Percentiles rank a stretch among this genome's conserved stretches.
Evolutionary conservation across 257 asterid species (phyloP).

Genomic region (Nicotiana sylvestris): DNA sequence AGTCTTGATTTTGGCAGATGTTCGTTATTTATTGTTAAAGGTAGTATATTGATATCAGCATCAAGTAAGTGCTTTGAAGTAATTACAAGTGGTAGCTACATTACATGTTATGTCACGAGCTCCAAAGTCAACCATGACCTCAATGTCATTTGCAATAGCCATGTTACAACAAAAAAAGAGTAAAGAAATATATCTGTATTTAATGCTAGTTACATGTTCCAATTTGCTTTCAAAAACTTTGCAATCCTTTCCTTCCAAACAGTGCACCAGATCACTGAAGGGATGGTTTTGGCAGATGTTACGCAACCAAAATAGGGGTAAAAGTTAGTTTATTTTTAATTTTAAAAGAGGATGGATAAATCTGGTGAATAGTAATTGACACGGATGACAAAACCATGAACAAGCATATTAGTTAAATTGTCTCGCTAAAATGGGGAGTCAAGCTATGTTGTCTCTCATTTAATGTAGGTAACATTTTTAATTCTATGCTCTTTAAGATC

Average conservation of each 20-base stretch:
- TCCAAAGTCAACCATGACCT: too few species aligned
- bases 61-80: too few species aligned
- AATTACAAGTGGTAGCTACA: too few species aligned
- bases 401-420: neutral
- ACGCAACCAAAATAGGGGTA: neutral
- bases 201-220: too few species aligned
- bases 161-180: too few species aligned
- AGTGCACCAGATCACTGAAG: too few species aligned
- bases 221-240: too few species aligned
- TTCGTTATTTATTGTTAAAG: neutral
- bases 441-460: neutral
- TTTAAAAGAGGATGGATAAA: neutral
- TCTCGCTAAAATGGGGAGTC: neutral
- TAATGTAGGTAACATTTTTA: neutral
- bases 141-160: too few species aligned
- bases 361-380: neutral
- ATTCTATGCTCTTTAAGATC: neutral
- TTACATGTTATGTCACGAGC: too few species aligned
- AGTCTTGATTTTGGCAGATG: neutral
- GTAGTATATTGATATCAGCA: too few species aligned
- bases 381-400: neutral
- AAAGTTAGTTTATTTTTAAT: neutral
- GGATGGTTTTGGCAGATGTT: neutral
- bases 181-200: too few species aligned
- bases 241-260: too few species aligned